Percentiles rank a stretch among this genome's conserved stretches.
Evolutionary conservation across 2,329 filamentous ascomycete genomes (phyloP).

Genomic region (Trichoderma simmonsii): DNA sequence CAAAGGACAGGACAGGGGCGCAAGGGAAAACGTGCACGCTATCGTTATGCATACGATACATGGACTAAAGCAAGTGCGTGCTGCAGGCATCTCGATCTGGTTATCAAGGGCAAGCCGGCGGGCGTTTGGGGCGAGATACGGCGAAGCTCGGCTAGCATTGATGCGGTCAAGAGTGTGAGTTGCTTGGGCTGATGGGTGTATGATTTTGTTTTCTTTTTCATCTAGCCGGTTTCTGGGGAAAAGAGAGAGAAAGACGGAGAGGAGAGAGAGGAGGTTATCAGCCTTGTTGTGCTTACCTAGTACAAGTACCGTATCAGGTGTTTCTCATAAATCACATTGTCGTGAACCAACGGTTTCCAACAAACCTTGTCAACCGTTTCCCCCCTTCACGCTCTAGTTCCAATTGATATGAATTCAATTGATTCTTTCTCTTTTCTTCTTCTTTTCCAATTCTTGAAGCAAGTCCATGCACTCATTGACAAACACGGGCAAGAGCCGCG

Average conservation of each 20-base stretch:
- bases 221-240: not conserved
- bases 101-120: constrained; percentile 5
- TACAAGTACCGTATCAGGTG: not conserved
- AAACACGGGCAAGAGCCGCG: not conserved
- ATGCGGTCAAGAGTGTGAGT: constrained; percentile 14
- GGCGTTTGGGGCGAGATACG: not conserved
- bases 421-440: not conserved
- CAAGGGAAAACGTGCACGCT: constrained; percentile 13
- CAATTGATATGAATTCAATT: not conserved
- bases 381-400: not conserved
- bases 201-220: not conserved
- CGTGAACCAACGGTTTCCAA: not conserved
- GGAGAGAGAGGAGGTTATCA: not conserved
- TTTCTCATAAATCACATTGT: not conserved
- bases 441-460: not conserved
- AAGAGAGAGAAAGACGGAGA: not conserved
- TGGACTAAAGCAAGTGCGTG: constrained; percentile 16
- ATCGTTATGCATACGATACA: constrained; percentile 18
- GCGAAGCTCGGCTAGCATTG: constrained; percentile 11
- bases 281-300: not conserved
- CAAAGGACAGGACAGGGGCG: not conserved
- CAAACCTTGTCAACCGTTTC: not conserved
- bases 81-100: constrained; percentile 19
- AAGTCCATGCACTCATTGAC: not conserved
- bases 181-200: not conserved